A percentile compares a stretch with the other conserved stretches of the same genome.
Conservation (phyloP, 1,284 basidiomycete genomes). For the Phylloporus sp. region DNA sequence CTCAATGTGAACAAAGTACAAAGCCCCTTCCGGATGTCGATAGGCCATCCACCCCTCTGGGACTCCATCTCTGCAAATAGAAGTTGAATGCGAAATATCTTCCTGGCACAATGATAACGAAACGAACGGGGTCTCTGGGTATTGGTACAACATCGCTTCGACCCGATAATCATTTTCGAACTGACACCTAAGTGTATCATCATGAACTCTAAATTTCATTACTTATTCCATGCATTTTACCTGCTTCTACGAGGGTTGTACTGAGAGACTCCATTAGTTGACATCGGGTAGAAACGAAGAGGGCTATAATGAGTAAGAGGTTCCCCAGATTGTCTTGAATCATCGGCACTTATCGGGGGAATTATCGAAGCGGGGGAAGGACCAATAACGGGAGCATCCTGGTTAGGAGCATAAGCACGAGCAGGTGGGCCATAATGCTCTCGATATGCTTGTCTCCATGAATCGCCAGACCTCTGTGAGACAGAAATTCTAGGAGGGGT, state of each 20-base stretch:
- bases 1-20: constrained; percentile 31
- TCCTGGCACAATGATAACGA: neutral
- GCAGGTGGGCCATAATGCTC: constrained; percentile 21
- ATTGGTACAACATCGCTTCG: constrained; percentile 22
- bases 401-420: constrained; percentile 3
- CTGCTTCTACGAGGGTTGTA: constrained; percentile 19
- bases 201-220: constrained; percentile 1
- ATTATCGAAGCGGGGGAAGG: neutral
- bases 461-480: constrained; percentile 20
- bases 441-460: constrained; percentile 31
- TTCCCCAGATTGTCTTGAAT: constrained; percentile 17
- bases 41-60: constrained; percentile 31
- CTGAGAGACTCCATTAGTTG: constrained; percentile 15
- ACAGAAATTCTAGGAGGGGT: constrained; percentile 18
- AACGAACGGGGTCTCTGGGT: constrained; percentile 27
- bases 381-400: neutral
- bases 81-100: neutral
- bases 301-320: neutral
- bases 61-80: constrained; percentile 10
- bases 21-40: constrained; percentile 35
- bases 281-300: constrained; percentile 20
- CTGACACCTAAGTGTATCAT: constrained; percentile 7
- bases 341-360: constrained; percentile 9
- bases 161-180: constrained; percentile 11
- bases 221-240: constrained; percentile 11